Base-by-base conservation (phyloP, 306 rosid genomes). In the Hylodesmum podocarpum region DNA sequence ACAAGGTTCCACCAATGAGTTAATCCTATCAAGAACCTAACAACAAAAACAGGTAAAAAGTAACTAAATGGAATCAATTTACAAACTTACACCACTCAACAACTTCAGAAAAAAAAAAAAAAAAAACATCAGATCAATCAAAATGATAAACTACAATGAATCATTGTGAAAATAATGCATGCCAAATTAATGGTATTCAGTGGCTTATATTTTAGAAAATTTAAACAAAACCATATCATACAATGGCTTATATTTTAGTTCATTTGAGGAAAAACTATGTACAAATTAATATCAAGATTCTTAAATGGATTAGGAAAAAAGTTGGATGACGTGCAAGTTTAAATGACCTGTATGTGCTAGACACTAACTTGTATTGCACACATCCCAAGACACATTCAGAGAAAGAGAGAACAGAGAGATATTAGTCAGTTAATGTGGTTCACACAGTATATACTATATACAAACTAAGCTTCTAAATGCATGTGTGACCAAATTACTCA, bases 1-100 rank as follows among this genome's bases (percentile, higher is more conserved):
- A 68, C 79, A 53, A 28, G 92, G 85, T 80, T 95, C 98, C 72
- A 92, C 97, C 88, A 95, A 86, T 67, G 97, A 95, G 82, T 95
- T 95, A 73, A 95, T 90, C 83, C 98, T 86, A 85, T 95, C 98
- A 83, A 95, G 97, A 66, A 95, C 97, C 98, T 94, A 73, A 6
- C 39, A 77, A 79, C 62, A 78, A 69, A 41, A 46, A 49, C 9
- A 33, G 37, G 18, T 5, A 49, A 81, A 72, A 61, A 19, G 37
- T 0, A 53, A 24, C 3, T 67, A 55, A 50, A 57, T 2, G 61
- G 25, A 2, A 59, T n/a, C 24, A 29, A 51, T 40, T 16, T 3
- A 62, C 36, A 50, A 25, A 29, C 55, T 25, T 47, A 13, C 24
- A 55, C 2, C 16, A 13, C 73, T 13, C 39, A 33, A 70, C 28